These are phyloP conservation scores for Hypoxylon sp. DNA, from an alignment of 2,329 filamentous ascomycete species.

Conservation along the genomic window DNA sequence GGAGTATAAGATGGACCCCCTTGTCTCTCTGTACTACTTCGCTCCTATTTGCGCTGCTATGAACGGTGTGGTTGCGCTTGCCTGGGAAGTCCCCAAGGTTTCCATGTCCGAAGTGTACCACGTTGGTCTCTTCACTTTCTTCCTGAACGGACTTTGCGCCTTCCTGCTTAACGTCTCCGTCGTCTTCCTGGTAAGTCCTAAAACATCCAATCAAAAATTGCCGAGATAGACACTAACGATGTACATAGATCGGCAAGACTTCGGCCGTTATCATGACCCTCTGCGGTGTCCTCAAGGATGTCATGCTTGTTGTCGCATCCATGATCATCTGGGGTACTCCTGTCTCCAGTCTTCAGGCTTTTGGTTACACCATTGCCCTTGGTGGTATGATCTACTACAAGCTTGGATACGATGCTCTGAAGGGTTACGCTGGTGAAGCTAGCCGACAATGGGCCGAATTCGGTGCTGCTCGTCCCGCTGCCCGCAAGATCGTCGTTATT, in stretches of 20 bases:
- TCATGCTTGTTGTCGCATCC: constrained; percentile 82
- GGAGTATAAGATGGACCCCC: constrained; percentile 92
- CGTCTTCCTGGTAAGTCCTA: constrained; percentile 82
- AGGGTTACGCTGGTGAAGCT: constrained; percentile 79
- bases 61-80: constrained; percentile 79
- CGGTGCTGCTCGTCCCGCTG: constrained; percentile 79
- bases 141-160: constrained; percentile 81
- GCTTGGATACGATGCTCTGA: constrained; percentile 85
- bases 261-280: constrained; percentile 88
- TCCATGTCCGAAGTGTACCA: constrained; percentile 77
- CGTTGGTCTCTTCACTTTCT: constrained; percentile 78
- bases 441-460: constrained; percentile 88
- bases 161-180: constrained; percentile 88
- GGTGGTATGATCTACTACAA: constrained; percentile 88
- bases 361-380: constrained; percentile 85
- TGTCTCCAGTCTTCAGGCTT: constrained; percentile 81
- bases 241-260: constrained; percentile 85
- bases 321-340: constrained; percentile 86
- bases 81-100: constrained; percentile 80
- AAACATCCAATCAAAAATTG: background rate
- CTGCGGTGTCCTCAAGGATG: constrained; percentile 89
- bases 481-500: constrained; percentile 83
- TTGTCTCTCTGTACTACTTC: constrained; percentile 92
- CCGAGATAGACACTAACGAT: constrained; percentile 46
- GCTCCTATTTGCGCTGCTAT: constrained; percentile 86